phyloP scores from a whole-genome alignment of 2,329 filamentous ascomycete genomes.

The Juglanconis sp. region DNA sequence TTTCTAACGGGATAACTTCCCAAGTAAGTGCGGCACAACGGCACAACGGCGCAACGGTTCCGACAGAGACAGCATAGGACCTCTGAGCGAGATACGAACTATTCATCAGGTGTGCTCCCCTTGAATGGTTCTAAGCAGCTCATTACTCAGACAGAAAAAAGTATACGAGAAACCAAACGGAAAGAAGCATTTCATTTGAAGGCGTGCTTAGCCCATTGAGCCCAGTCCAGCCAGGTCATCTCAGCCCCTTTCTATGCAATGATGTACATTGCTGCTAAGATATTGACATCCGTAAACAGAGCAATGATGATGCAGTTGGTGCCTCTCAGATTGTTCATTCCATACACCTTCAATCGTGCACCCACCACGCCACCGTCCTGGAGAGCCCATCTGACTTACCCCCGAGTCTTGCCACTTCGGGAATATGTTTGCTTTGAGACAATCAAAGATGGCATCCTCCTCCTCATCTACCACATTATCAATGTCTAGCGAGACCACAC shows the following conservation, averaged over 20 bases:
- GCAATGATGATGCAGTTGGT: conserved; percentile 41
- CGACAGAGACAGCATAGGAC: too few species aligned
- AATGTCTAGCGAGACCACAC: conserved; percentile 23
- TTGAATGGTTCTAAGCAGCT: too few species aligned
- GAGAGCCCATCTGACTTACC: background rate
- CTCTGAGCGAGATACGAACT: too few species aligned
- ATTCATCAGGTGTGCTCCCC: too few species aligned
- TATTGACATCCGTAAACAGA: conserved; percentile 32
- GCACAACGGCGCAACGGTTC: too few species aligned
- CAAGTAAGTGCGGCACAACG: too few species aligned
- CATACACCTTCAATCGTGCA: conserved; percentile 36
- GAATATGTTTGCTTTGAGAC: conserved; percentile 26
- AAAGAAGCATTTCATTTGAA: too few species aligned
- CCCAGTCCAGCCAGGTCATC: conserved; percentile 3
- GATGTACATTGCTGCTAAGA: conserved; percentile 20
- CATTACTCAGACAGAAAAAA: too few species aligned
- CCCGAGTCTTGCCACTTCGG: conserved; percentile 23
- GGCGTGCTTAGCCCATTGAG: too few species aligned
- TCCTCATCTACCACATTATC: conserved; percentile 21
- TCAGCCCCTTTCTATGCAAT: conserved; percentile 31
- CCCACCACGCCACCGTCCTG: conserved; percentile 38
- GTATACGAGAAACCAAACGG: too few species aligned
- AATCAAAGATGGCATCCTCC: conserved; percentile 26
- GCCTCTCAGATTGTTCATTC: conserved; percentile 36
- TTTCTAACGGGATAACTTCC: too few species aligned